A percentile compares a stretch with the other conserved stretches of the same genome.
Conservation (phyloP, 345 rosid species). For the Streptanthus diversifolius region DNA sequence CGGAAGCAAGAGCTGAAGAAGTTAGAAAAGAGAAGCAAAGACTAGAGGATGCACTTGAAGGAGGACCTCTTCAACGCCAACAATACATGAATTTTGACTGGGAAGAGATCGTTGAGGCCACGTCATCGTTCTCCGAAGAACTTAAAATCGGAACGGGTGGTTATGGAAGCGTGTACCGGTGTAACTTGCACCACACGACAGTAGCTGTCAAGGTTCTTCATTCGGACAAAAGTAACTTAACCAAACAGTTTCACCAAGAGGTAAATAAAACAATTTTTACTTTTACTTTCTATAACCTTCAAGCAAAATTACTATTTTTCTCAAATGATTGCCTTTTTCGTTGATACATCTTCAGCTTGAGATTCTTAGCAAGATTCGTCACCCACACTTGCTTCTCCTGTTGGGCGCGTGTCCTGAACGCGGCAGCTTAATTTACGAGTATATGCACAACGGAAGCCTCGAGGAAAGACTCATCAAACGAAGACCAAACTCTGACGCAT, state of each 20-base stretch:
- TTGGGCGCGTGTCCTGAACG: constrained; percentile 84
- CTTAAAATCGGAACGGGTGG: constrained; percentile 75
- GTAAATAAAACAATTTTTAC: constrained; percentile 30
- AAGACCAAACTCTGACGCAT: constrained; percentile 22
- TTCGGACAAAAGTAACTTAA: constrained; percentile 48
- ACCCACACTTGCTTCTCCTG: constrained; percentile 89
- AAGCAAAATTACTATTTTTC: neutral
- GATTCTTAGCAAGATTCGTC: constrained; percentile 73
- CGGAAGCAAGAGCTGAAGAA: constrained; percentile 52
- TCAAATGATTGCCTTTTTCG: neutral
- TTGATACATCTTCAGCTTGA: constrained; percentile 54
- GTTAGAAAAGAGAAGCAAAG: constrained; percentile 69
- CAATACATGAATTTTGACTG: constrained; percentile 59
- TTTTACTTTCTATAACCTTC: neutral
- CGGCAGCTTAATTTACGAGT: constrained; percentile 81
- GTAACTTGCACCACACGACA: constrained; percentile 62
- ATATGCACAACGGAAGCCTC: constrained; percentile 83
- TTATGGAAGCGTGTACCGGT: constrained; percentile 73
- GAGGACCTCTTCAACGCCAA: constrained; percentile 38
- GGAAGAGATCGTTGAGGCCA: constrained; percentile 80
- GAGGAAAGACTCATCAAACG: constrained; percentile 60
- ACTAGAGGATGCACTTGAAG: constrained; percentile 56
- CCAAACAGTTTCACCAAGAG: constrained; percentile 78
- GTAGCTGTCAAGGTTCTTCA: constrained; percentile 89
- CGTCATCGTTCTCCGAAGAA: constrained; percentile 74